These are phyloP conservation scores for Aspergillus ochraceoroseus DNA, from an alignment of 2,329 filamentous ascomycete genomes.

Conservation along the genomic window DNA sequence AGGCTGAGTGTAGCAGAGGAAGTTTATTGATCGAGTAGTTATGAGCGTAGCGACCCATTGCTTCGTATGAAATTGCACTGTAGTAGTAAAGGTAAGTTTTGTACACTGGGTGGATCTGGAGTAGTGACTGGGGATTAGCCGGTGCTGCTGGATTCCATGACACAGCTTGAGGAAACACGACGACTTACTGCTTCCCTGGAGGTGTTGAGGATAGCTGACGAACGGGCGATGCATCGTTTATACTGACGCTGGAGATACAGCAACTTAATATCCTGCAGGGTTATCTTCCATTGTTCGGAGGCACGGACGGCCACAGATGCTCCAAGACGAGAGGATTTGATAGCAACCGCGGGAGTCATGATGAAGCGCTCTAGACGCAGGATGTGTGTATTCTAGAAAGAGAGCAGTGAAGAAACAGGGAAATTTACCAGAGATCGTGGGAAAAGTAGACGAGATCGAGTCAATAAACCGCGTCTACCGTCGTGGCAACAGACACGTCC, in stretches of 20 bases:
- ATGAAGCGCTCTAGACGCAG: neutral
- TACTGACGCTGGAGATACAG: conserved; percentile 38
- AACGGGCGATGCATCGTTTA: conserved; percentile 39
- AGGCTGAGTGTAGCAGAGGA: conserved; percentile 38
- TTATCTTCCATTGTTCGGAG: conserved; percentile 32
- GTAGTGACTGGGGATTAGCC: neutral
- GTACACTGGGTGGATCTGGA: conserved; percentile 33
- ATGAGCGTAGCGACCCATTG: conserved; percentile 45
- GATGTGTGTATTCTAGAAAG: neutral
- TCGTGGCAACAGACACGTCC: conserved; percentile 12
- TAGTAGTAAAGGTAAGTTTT: conserved; percentile 46
- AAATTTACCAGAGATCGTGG: neutral
- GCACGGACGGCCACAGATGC: conserved; percentile 17
- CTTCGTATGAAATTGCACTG: conserved; percentile 45
- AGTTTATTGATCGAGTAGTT: conserved; percentile 46
- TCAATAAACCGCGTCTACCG: conserved; percentile 4
- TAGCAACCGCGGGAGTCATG: conserved; percentile 9
- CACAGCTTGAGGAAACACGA: neutral
- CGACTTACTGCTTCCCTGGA: conserved; percentile 28
- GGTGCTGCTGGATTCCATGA: neutral
- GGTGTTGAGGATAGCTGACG: conserved; percentile 29
- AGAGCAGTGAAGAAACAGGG: neutral
- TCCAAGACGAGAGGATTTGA: conserved; percentile 22
- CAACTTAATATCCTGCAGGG: conserved; percentile 34
- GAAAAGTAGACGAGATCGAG: neutral